A percentile compares a stretch with the other conserved stretches of the same genome.
These are phyloP conservation scores for Arachis stenosperma DNA, from an alignment of 306 rosid genomes.

Conservation along the genomic window DNA sequence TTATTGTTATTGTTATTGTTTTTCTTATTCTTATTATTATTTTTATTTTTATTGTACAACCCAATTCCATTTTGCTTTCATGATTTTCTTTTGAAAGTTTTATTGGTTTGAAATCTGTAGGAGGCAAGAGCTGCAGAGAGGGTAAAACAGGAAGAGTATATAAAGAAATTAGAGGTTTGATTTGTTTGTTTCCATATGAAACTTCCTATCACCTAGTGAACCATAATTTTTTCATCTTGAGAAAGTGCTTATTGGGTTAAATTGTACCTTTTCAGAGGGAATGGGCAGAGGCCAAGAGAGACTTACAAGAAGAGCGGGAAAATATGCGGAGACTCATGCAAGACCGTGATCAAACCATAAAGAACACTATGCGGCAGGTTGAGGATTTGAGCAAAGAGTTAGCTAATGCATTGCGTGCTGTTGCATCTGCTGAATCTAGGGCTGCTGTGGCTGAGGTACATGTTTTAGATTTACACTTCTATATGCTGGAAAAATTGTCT, in stretches of 20 bases:
- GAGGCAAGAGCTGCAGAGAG: constrained; percentile 91
- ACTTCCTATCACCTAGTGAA: background rate
- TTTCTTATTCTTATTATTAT: constrained; percentile 7
- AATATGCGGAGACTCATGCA: constrained; percentile 60
- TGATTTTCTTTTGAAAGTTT: constrained; percentile 25
- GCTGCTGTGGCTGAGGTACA: constrained; percentile 88
- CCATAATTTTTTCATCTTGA: background rate
- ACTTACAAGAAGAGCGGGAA: constrained; percentile 78
- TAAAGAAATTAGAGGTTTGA: constrained; percentile 73
- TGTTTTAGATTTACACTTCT: background rate
- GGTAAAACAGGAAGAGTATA: constrained; percentile 78
- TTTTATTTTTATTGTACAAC: background rate
- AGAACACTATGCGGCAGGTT: constrained; percentile 70
- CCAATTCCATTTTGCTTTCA: constrained; percentile 5
- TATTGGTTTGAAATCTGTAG: constrained; percentile 48
- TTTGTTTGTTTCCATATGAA: constrained; percentile 29
- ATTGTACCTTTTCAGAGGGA: constrained; percentile 63
- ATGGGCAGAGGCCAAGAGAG: constrained; percentile 95
- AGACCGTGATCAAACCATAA: constrained; percentile 73
- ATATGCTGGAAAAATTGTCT: background rate
- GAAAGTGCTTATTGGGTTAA: background rate
- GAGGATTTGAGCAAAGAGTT: constrained; percentile 87
- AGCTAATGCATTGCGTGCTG: constrained; percentile 66
- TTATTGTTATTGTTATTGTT: too few species aligned
- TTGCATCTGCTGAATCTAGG: constrained; percentile 79